Base-by-base conservation (phyloP, 139 green algal genomes). In the Chlorella ohadii region DNA sequence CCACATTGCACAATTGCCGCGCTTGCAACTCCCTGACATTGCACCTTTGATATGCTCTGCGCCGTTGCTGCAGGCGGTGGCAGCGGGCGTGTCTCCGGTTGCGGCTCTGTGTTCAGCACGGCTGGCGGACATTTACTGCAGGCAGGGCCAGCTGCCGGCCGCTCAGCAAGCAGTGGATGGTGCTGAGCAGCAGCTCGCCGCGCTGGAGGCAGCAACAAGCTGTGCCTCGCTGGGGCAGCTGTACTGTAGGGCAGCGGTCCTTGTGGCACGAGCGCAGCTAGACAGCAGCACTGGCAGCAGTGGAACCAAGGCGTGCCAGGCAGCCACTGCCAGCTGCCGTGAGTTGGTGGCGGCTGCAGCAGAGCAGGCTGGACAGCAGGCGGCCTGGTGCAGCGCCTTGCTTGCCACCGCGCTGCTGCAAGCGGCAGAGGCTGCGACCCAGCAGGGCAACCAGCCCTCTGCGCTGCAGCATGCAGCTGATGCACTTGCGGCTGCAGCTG, bases 11-110 rank as follows among this genome's bases (percentile, higher is more conserved):
- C n/a, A n/a, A n/a, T n/a, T n/a, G n/a, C n/a, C n/a, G n/a, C n/a
- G n/a, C n/a, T n/a, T n/a, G n/a, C n/a, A n/a, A n/a, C n/a, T n/a
- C n/a, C n/a, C n/a, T n/a, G n/a, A n/a, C n/a, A n/a, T n/a, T n/a
- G n/a, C n/a, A n/a, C n/a, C n/a, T n/a, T n/a, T n/a, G n/a, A n/a
- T n/a, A n/a, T n/a, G n/a, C n/a, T n/a, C n/a, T n/a, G n/a, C n/a
- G n/a, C n/a, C n/a, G n/a, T n/a, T n/a, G n/a, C 34, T 86, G 75
- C 77, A 90, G 84, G 83, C 67, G 39, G 64, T 36, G 0, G 55
- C 66, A 2, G 72, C 65, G 2, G 75, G 84, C 25, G 63, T 66
- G 16, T 15, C 23, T 4, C 36, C 36, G 3, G n/a, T 86, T 16
- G 65, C 72, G 31, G 68, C 63, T 27, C 31, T 67, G 2, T 89